Percentiles rank a stretch among this genome's conserved stretches.
These are phyloP conservation scores for Conticribra weissflogii DNA, from an alignment of 108 stramenopile species.

Conservation along the genomic window DNA sequence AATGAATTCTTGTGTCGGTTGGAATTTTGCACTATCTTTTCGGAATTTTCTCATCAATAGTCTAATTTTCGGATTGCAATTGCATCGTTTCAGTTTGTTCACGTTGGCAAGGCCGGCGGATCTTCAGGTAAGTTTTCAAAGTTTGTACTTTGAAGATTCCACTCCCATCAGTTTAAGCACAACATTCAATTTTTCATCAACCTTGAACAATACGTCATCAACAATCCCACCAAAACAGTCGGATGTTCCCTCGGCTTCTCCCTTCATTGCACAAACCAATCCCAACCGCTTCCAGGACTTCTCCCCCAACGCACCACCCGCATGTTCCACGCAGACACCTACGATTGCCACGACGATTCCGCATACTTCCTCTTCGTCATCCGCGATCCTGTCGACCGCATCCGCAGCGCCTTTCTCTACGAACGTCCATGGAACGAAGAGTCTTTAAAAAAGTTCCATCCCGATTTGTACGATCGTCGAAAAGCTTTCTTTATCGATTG, in stretches of 20 bases:
- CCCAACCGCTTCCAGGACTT: slow-evolving; percentile 9
- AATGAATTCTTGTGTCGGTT: no score
- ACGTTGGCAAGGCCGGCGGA: slow-evolving; percentile 39
- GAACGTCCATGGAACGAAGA: slow-evolving; percentile 27
- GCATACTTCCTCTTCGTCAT: slow-evolving; percentile 36
- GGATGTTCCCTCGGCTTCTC: slow-evolving; percentile 31
- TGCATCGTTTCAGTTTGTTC: no score
- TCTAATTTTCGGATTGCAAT: no score
- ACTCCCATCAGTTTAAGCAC: background rate
- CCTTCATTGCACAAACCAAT: slow-evolving; percentile 22
- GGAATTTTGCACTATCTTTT: no score
- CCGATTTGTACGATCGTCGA: slow-evolving; percentile 13
- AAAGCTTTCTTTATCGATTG: slow-evolving; percentile 32
- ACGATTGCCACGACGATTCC: slow-evolving; percentile 26
- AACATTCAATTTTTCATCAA: background rate
- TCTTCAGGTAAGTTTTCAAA: background rate
- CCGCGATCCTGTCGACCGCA: slow-evolving; percentile 26
- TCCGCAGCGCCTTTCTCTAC: slow-evolving; percentile 27
- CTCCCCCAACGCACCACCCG: slow-evolving; percentile 19
- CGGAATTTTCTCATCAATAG: no score
- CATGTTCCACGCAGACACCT: slow-evolving; percentile 22
- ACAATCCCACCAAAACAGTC: background rate
- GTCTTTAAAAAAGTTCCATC: slow-evolving; percentile 12
- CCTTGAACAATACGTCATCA: background rate
- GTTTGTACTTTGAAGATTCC: background rate